phyloP scores from a whole-genome alignment of 2,329 filamentous ascomycete genomes.

The Paecilomyces formosus region DNA sequence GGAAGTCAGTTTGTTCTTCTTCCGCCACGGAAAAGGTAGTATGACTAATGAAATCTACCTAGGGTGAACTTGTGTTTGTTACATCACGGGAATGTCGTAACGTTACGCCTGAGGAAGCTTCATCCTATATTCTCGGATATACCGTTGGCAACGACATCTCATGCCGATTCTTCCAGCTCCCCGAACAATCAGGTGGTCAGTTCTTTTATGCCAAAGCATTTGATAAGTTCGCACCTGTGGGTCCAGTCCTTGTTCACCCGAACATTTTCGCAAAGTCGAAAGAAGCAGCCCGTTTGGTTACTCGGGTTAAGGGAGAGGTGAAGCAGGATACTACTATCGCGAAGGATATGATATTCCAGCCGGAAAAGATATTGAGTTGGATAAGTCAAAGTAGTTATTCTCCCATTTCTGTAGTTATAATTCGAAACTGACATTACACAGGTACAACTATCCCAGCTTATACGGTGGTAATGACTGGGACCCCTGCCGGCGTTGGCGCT shows the following conservation, averaged over 20 bases:
- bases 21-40: not conserved
- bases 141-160: slow-evolving; percentile 27
- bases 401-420: too few relatives aligned
- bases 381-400: slow-evolving; percentile 4
- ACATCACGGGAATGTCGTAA: slow-evolving; percentile 3
- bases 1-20: slow-evolving; percentile 1
- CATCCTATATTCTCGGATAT: slow-evolving; percentile 24
- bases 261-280: slow-evolving; percentile 23
- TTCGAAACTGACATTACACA: slow-evolving; percentile 14
- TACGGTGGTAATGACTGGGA: slow-evolving; percentile 36
- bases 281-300: slow-evolving; percentile 19
- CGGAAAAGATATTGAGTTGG: slow-evolving; percentile 27
- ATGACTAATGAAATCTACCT: too few relatives aligned
- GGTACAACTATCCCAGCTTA: slow-evolving; percentile 32
- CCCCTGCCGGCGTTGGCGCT: slow-evolving; percentile 23
- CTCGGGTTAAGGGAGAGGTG: slow-evolving; percentile 28
- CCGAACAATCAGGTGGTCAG: slow-evolving; percentile 22
- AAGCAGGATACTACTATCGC: slow-evolving; percentile 30
- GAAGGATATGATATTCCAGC: slow-evolving; percentile 30
- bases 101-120: slow-evolving; percentile 9
- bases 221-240: slow-evolving; percentile 30
- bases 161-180: slow-evolving; percentile 22
- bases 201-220: slow-evolving; percentile 36
- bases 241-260: slow-evolving; percentile 28
- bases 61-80: slow-evolving; percentile 6